Evolutionary conservation across 257 asterid species (phyloP), one percentile per base, ranked within the genome.

Genomic region (Pogostemon cablin): DNA sequence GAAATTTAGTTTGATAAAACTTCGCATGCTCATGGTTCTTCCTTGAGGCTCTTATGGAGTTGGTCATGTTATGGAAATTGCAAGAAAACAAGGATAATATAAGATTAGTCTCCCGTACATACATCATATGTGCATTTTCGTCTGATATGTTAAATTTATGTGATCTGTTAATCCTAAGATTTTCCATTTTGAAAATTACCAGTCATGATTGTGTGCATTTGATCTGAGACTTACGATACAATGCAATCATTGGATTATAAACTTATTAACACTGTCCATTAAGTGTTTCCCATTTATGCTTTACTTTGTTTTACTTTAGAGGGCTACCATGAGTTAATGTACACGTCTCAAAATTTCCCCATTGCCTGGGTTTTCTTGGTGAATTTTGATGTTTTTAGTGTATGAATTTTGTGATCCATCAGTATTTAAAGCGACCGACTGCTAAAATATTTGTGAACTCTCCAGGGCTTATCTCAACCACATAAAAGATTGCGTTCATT

Each of bases 381-480:
- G 67, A 12, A 62, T 54, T 71, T 57, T 74, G 50, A 65, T 65
- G 68, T 41, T 65, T 44, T 20, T 38, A 40, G 47, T 54, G 55
- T 52, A n/a, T 60, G 12, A 3, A 43, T 50, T 46, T 55, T 8
- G 9, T 48, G 53, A 54, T 42, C 37, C 12, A 67, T 56, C 58
- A 61, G 6, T 56, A 53, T 66, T 59, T 4, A 69, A 57, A 57
- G 63, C 57, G 61, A 55, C 32, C 69, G 53, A 72, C 54, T 49
- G 32, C 71, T 80, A 34, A 72, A 12, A 9, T 56, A 43, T 67
- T 12, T 52, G 65, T 74, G 67, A 56, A 38, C 71, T 78, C 72
- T 77, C 44, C 86, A 95, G 99, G 92, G 96, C 78, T 86, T 95
- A 83, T 90, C 98, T 48, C 97, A 88, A 67, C 93, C 84, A 9